Base-by-base conservation (phyloP, 345 rosid species). In the Salix purpurea region DNA sequence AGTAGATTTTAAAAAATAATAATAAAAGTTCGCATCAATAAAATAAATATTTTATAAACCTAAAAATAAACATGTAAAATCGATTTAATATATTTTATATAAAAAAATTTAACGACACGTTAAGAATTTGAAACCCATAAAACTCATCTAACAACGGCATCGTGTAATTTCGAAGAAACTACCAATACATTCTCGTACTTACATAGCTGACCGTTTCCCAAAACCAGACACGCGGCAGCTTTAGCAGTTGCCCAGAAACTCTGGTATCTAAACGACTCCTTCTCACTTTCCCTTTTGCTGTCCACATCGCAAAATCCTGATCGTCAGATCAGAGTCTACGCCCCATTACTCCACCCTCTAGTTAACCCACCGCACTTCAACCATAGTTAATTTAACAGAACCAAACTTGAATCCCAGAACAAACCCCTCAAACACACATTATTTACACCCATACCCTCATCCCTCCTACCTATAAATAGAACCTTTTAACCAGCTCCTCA, bases 401-500 rank as follows among this genome's bases (percentile, higher is more conserved):
- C 12, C 30, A 36, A 7, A 32, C 64, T 11, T 0, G 13, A 4
- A 32, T 36, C 8, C 8, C 69, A 54, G 32, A 7, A 71, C 12
- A 19, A 16, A 52, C 70, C 85, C 82, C 54, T 37, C 6, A 0
- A 15, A 4, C 23, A 19, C 21, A 26, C 8, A 14, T n/a, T 52
- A 82, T 69, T 82, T 81, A 73, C 87, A 9, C 61, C 9, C 64
- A 16, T 52, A 30, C 83, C 91, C 86, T 62, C 56, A 0, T 1
- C 40, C 8, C 24, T 16, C 52, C 5, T 11, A 65, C 42, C 81
- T 78, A 77, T 82, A 82, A 86, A 90, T 84, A 21, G 30, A n/a
- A 58, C 86, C 75, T 62, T 86, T 86, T 70, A 91, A 90, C 87
- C 83, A 81, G 70, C 82, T 4, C 67, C 78, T 88, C 90, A 56